phyloP scores from a whole-genome alignment of 2,329 filamentous ascomycete species.

The Verticillium longisporum region DNA sequence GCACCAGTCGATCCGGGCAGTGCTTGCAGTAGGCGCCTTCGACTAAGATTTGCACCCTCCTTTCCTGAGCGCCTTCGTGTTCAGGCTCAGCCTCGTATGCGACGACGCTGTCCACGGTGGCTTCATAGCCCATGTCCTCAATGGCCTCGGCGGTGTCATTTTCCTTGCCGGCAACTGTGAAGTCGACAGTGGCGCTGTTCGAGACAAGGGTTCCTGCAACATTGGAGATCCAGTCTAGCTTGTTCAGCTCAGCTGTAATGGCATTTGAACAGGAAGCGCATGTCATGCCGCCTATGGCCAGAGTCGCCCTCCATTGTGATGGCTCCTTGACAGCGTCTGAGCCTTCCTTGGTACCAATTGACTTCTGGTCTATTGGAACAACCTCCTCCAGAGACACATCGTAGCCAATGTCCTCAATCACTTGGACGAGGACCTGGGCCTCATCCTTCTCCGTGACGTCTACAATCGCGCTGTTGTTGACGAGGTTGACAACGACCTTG shows the following conservation, averaged over 20 bases:
- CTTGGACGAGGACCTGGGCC: constrained; percentile 29
- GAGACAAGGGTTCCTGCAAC: constrained; percentile 50
- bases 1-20: constrained; percentile 55
- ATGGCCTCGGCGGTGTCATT: constrained; percentile 26
- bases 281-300: constrained; percentile 68
- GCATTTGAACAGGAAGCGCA: constrained; percentile 62
- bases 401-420: constrained; percentile 59
- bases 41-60: constrained; percentile 59
- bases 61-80: constrained; percentile 21
- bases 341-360: constrained; percentile 24
- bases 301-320: constrained; percentile 37
- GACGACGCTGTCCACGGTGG: constrained; percentile 39
- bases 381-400: constrained; percentile 53
- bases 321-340: constrained; percentile 15
- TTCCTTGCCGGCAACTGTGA: constrained; percentile 18
- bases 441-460: constrained; percentile 36
- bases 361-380: constrained; percentile 29
- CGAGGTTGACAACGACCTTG: constrained; percentile 54
- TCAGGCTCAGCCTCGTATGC: constrained; percentile 21
- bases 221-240: constrained; percentile 45
- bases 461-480: constrained; percentile 60
- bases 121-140: constrained; percentile 52
- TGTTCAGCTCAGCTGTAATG: constrained; percentile 53
- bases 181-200: constrained; percentile 51
- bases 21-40: constrained; percentile 71